Evolutionary conservation across 805 yeast species (phyloP).

Genomic region (Candida khao-thaluensis): DNA sequence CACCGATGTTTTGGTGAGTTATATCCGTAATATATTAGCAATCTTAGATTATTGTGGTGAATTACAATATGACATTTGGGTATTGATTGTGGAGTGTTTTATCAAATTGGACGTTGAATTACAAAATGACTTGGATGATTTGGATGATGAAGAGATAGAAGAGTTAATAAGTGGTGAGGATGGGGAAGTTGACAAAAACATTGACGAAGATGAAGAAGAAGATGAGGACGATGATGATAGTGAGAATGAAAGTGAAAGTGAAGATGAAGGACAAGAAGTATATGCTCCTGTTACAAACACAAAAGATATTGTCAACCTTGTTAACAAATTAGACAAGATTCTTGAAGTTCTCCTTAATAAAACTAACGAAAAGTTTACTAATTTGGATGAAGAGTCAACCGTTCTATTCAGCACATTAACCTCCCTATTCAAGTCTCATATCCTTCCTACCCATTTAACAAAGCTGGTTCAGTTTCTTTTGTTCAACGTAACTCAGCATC

Average conservation of each 20-base stretch:
- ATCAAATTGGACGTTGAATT: constrained; percentile 90
- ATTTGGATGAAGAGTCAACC: constrained; percentile 48
- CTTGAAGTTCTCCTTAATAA: constrained; percentile 58
- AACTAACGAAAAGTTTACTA: constrained; percentile 13
- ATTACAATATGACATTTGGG: constrained; percentile 74
- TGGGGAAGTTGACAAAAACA: not conserved
- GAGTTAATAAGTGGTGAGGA: constrained; percentile 45
- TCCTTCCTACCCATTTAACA: constrained; percentile 90
- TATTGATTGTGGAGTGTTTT: constrained; percentile 70
- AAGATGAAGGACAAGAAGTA: constrained; percentile 20
- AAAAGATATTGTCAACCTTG: constrained; percentile 50
- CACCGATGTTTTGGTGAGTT: constrained; percentile 54
- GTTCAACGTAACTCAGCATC: constrained; percentile 78
- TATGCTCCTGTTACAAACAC: constrained; percentile 31
- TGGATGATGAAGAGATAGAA: constrained; percentile 66
- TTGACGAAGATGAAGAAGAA: constrained; percentile 29
- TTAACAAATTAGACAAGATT: constrained; percentile 70
- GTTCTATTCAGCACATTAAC: constrained; percentile 69
- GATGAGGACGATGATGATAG: constrained; percentile 32
- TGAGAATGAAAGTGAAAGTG: constrained; percentile 22
- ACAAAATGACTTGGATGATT: constrained; percentile 82
- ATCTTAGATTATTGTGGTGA: constrained; percentile 73
- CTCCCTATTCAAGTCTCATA: constrained; percentile 74
- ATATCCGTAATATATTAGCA: constrained; percentile 60
- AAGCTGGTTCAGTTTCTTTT: constrained; percentile 81